phyloP scores from a whole-genome alignment of 1,139 yeast species.

The Blastobotrys persicus region DNA sequence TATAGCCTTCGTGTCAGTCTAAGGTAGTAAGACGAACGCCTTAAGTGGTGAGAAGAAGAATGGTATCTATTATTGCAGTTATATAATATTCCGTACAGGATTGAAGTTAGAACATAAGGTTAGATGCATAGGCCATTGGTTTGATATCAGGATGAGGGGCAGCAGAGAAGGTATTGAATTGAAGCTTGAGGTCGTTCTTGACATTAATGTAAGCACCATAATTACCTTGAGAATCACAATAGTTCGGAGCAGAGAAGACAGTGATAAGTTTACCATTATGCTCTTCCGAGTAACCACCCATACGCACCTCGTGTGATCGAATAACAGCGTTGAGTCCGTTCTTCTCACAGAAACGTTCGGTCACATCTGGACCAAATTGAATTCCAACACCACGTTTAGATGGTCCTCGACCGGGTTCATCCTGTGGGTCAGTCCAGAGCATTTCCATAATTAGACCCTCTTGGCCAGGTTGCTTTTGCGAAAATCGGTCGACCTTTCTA shows the following conservation, averaged over 20 bases:
- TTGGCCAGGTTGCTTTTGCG: slow-evolving; percentile 76
- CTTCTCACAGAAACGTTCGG: slow-evolving; percentile 67
- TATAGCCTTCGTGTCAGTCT: too few species aligned
- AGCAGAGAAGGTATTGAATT: slow-evolving; percentile 64
- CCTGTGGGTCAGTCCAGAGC: slow-evolving; percentile 97
- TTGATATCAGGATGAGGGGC: slow-evolving; percentile 88
- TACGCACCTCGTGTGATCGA: slow-evolving; percentile 93
- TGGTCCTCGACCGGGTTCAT: slow-evolving; percentile 71
- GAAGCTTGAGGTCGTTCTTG: slow-evolving; percentile 56
- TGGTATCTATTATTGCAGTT: too few species aligned
- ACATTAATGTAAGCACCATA: slow-evolving; percentile 80
- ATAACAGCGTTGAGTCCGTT: slow-evolving; percentile 77
- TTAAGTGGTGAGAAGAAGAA: too few species aligned
- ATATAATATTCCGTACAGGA: too few species aligned
- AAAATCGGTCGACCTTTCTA: slow-evolving; percentile 63
- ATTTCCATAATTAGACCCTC: slow-evolving; percentile 95
- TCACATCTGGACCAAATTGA: slow-evolving; percentile 96
- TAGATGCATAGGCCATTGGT: slow-evolving; percentile 87
- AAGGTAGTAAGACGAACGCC: too few species aligned
- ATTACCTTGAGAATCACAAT: slow-evolving; percentile 90
- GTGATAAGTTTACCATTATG: slow-evolving; percentile 85
- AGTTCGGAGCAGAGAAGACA: slow-evolving; percentile 95
- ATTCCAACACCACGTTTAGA: slow-evolving; percentile 94
- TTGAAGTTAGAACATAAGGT: slow-evolving; percentile 32
- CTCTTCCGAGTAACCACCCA: slow-evolving; percentile 85